Percentiles rank a stretch among this genome's conserved stretches.
Evolutionary conservation across 169 alveolate genomes (phyloP).

Genomic region (Plasmodium relictum): DNA sequence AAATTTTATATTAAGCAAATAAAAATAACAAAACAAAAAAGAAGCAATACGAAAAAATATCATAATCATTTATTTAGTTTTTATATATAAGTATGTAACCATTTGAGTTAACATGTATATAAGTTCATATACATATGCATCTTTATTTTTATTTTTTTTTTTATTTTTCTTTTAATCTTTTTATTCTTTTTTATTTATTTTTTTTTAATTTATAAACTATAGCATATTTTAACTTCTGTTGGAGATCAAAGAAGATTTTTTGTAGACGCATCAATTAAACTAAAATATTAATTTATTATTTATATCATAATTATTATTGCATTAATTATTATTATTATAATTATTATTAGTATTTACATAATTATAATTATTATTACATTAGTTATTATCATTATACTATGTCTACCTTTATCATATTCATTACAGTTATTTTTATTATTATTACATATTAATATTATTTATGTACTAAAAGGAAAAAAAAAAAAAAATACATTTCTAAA

Average conservation of each 20-base stretch:
- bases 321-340: too few relatives aligned
- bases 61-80: too few relatives aligned
- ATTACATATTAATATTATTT: background rate
- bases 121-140: slow-evolving; percentile 2
- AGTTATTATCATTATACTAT: too few relatives aligned
- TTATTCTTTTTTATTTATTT: slow-evolving; percentile 1
- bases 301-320: too few relatives aligned
- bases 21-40: background rate
- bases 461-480: background rate
- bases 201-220: slow-evolving; percentile 12
- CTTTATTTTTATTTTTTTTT: background rate
- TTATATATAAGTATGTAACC: background rate
- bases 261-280: background rate
- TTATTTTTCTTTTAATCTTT: background rate
- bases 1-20: background rate
- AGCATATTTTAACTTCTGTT: slow-evolving; percentile 21
- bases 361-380: too few relatives aligned
- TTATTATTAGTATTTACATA: too few relatives aligned
- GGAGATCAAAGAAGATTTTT: slow-evolving; percentile 38
- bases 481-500: background rate
- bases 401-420: too few relatives aligned
- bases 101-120: slow-evolving; percentile 15
- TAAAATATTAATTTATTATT: too few relatives aligned
- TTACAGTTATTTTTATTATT: too few relatives aligned
- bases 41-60: background rate